Base-by-base conservation (phyloP, 2,329 filamentous ascomycete genomes). In the Paecilomyces fulvus region DNA sequence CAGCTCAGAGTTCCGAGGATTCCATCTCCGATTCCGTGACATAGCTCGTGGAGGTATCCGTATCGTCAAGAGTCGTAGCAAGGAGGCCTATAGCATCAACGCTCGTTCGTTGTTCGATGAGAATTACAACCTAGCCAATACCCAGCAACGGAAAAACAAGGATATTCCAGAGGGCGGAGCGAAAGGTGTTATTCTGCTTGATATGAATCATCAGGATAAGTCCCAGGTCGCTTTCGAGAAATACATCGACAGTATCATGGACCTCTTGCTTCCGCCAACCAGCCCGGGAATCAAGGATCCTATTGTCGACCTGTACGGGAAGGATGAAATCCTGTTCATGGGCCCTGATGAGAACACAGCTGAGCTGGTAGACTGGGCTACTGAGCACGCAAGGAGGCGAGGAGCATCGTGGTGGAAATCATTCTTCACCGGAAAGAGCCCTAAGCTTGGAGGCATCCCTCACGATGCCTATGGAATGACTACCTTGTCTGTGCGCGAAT, bases 371-470 rank as follows among this genome's bases (percentile, higher is more conserved):
- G 86, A 99, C 75, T 99, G 94, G 94, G 94, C 94, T n/a, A 99
- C 94, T 1, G 87, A 94, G 73, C 94, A 99, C 73, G 94, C 94
- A 59, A 85, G 90, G 54, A 78, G 79, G 59, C 86, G 94, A 65
- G 91, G 91, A 50, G 94, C 94, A 3, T 90, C 91, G 28, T 99
- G 92, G 90, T 99, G 94, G 94, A 99, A 99, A 81, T 99, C 94
- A 0, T 99, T 99, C 83, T 99, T 99, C 81, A 99, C 94, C 1
- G 94, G 94, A 68, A 99, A 99, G 82, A 96, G 90, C 64, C 94
- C 91, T 54, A 94, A 89, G 75, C 83, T 99, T 12, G 94, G 94
- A 61, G 94, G 94, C 70, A 99, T 99, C 64, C 94, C 94, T 37
- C 94, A 99, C 74, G 94, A 99, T 72, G 77, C 80, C 46, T 99